Base-by-base conservation (phyloP, 225 moss, liverwort and hornwort species). In the Marchantia polymorpha region DNA sequence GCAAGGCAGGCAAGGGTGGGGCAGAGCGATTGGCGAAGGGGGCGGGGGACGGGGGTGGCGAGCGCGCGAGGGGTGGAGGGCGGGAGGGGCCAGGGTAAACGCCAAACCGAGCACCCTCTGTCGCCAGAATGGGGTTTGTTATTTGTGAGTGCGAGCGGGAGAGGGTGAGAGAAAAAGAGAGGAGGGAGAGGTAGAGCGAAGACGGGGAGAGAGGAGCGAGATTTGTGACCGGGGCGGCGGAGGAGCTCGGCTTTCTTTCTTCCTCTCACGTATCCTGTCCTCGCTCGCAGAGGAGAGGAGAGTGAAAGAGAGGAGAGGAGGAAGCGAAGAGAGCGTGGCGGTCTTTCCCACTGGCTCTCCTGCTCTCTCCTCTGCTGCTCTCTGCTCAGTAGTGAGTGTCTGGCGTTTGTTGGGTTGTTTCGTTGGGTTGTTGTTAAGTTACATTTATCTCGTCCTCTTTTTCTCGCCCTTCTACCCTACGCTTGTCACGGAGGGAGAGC, bases 371-470 rank as follows among this genome's bases (percentile, higher is more conserved):
- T 56, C 55, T n/a, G 54, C 26, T 74, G 7, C 73, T 53, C 27
- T 49, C 48, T 72, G 27, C 72, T 50, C 0, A 14, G n/a, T 10
- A 49, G 46, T n/a, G 50, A 51, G 72, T 72, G 72, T 72, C 72
- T 72, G 50, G 22, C 51, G 72, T 72, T 52, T 72, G 52, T 23
- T 72, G 23, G 16, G 17, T 49, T 51, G 30, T 39, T 48, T 69
- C 20, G 31, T 47, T 46, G 22, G 20, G 39, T 39, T 39, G 46
- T 39, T 46, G 31, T 64, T 64, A 39, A 68, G 30, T 46, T 69
- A 69, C 17, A 39, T 69, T 75, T 14, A 75, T 75, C 74, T 75
- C 56, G 74, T 58, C 55, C 74, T n/a, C 74, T 75, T 75, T 75
- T 75, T 58, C 74, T 56, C 12, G 4, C 30, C 30, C 13, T 56